Percentiles rank a stretch among this genome's conserved stretches.
These are phyloP conservation scores for Porphyridium purpureum DNA, from an alignment of 23 red algal genomes.

Conservation along the genomic window DNA sequence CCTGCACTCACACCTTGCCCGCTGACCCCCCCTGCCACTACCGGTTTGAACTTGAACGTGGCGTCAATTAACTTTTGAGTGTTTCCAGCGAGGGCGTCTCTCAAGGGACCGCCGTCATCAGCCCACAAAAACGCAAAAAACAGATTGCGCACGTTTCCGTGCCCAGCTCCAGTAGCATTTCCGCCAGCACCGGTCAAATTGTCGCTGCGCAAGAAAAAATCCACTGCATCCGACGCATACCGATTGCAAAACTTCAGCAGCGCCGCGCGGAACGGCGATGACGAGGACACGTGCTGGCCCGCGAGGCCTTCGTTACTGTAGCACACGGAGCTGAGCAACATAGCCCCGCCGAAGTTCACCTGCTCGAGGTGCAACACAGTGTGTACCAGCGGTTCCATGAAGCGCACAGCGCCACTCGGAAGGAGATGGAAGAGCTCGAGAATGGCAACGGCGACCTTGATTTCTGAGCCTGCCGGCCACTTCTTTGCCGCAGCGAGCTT, in stretches of 20 bases:
- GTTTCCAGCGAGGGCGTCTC: slow-evolving; percentile 16
- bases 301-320: no score
- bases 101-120: slow-evolving; percentile 13
- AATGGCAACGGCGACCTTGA: slow-evolving; percentile 52
- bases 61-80: neutral
- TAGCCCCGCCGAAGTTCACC: no score
- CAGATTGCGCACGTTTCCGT: slow-evolving; percentile 23
- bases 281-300: slow-evolving; percentile 27
- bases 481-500: slow-evolving; percentile 23
- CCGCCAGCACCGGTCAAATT: no score
- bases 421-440: slow-evolving; percentile 75
- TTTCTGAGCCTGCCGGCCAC: slow-evolving; percentile 31
- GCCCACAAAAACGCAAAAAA: slow-evolving; percentile 63
- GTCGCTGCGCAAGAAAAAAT: slow-evolving; percentile 42
- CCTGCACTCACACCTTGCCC: no score
- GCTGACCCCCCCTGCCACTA: no score
- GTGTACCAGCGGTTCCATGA: slow-evolving; percentile 37
- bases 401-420: slow-evolving; percentile 19
- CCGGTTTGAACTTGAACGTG: no score
- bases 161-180: no score
- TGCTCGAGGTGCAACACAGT: slow-evolving; percentile 61
- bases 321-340: no score
- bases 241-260: slow-evolving; percentile 62
- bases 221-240: slow-evolving; percentile 26
- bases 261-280: slow-evolving; percentile 76